These are phyloP conservation scores for Acanthochlamys bracteata DNA, from an alignment of 106 monocot species.

Conservation along the genomic window DNA sequence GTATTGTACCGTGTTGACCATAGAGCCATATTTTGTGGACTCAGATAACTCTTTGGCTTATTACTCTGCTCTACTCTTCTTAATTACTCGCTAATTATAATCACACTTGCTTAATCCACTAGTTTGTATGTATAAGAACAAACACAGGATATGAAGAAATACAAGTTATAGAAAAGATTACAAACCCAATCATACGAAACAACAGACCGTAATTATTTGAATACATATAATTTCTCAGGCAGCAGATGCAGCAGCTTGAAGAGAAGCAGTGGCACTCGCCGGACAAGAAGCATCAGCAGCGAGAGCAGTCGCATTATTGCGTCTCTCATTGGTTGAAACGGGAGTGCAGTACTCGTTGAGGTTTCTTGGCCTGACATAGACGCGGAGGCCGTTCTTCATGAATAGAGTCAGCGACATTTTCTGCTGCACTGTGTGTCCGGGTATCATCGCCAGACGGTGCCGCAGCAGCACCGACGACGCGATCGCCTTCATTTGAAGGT, in stretches of 20 bases:
- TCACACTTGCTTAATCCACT: too few relatives aligned
- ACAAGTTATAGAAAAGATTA: too few relatives aligned
- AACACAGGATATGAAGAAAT: too few relatives aligned
- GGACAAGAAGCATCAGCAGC: slow-evolving; percentile 21
- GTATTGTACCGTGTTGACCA: too few relatives aligned
- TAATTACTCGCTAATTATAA: too few relatives aligned
- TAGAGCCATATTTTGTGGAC: too few relatives aligned
- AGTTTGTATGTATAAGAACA: too few relatives aligned
- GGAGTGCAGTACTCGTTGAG: not conserved
- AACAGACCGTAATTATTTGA: not conserved
- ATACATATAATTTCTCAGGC: not conserved
- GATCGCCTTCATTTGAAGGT: slow-evolving; percentile 88
- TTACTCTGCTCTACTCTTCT: too few relatives aligned
- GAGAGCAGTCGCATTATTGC: not conserved
- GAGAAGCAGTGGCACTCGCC: not conserved
- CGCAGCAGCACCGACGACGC: slow-evolving; percentile 64
- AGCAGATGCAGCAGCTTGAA: not conserved
- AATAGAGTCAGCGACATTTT: slow-evolving; percentile 97
- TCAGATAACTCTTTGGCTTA: too few relatives aligned
- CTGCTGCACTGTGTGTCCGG: slow-evolving; percentile 71
- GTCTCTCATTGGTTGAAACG: too few relatives aligned
- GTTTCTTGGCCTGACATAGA: slow-evolving; percentile 35
- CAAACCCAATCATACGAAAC: too few relatives aligned
- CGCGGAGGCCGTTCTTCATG: slow-evolving; percentile 79
- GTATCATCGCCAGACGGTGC: slow-evolving; percentile 41